Evolutionary conservation across 2,329 filamentous ascomycete species (phyloP).

Genomic region (Cordyceps militaris): DNA sequence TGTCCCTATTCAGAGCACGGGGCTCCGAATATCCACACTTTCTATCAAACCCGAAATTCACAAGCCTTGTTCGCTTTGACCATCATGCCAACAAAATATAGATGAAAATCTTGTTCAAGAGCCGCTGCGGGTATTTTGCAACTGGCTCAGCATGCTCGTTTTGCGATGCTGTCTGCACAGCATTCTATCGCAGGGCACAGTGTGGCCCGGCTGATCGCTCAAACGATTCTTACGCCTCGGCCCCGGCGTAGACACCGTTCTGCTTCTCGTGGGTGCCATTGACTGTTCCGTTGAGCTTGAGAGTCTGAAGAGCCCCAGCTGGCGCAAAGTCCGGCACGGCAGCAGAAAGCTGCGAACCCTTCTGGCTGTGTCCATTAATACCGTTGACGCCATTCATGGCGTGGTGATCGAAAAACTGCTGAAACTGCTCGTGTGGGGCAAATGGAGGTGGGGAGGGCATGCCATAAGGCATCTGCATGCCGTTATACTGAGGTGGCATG

Average conservation of each 20-base stretch:
- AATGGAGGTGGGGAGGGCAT: constrained; percentile 24
- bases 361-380: constrained; percentile 22
- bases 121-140: background rate
- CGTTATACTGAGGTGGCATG: constrained; percentile 25
- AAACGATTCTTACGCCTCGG: background rate
- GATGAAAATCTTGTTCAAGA: background rate
- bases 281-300: constrained; percentile 11
- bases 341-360: constrained; percentile 29
- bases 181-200: background rate
- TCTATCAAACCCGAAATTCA: constrained; percentile 8
- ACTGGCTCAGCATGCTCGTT: background rate
- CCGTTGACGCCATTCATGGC: constrained; percentile 19
- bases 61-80: constrained; percentile 3
- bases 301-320: constrained; percentile 16
- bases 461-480: constrained; percentile 26
- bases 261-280: constrained; percentile 20
- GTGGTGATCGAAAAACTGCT: constrained; percentile 28
- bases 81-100: constrained; percentile 10
- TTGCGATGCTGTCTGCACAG: background rate
- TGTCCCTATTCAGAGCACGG: background rate
- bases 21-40: background rate
- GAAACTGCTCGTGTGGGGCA: constrained; percentile 23
- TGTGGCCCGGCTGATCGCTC: no score
- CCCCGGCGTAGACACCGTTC: constrained; percentile 24
- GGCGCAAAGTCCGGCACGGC: constrained; percentile 35